These are phyloP conservation scores for Xylariaceae sp. DNA, from an alignment of 2,329 filamentous ascomycete species.

Conservation along the genomic window DNA sequence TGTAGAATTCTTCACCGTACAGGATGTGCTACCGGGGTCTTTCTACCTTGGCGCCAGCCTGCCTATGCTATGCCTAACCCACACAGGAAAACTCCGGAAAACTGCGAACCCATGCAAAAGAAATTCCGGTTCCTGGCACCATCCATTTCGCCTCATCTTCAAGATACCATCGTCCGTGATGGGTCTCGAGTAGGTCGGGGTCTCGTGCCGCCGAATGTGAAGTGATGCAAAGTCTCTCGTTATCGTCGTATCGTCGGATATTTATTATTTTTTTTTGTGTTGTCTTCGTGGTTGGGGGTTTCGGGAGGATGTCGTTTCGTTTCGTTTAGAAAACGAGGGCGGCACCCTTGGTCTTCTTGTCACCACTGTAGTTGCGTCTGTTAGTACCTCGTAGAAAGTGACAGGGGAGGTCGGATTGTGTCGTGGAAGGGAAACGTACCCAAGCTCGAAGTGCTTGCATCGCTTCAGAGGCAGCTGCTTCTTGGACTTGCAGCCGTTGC, in stretches of 20 bases:
- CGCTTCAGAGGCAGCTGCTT: constrained; percentile 97
- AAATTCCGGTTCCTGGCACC: constrained; percentile 13
- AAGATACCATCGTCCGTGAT: constrained; percentile 12
- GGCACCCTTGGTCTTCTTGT: constrained; percentile 99
- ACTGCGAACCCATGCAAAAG: constrained; percentile 16
- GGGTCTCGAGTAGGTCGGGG: constrained; percentile 10
- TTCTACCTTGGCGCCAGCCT: constrained; percentile 9
- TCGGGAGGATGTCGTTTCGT: constrained; percentile 3
- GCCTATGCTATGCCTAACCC: constrained; percentile 7
- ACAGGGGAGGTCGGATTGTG: not conserved
- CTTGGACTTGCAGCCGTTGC: constrained; percentile 97
- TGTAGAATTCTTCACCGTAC: constrained; percentile 9
- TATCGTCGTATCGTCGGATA: constrained; percentile 23
- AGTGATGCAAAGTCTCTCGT: constrained; percentile 19
- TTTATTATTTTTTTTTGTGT: constrained; percentile 11
- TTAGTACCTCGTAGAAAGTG: not conserved
- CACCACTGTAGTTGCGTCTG: constrained; percentile 67
- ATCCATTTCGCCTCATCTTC: not conserved
- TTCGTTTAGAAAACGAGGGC: constrained; percentile 88
- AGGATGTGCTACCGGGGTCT: constrained; percentile 8
- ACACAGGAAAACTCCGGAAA: constrained; percentile 20
- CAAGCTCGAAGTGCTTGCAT: constrained; percentile 99
- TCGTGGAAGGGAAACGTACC: constrained; percentile 57
- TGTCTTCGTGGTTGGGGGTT: constrained; percentile 9
- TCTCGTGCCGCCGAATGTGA: constrained; percentile 1